Evolutionary conservation across 371 early-diverging fungal genomes (phyloP).

Genomic region (Thermomucor indicae-seudaticae): DNA sequence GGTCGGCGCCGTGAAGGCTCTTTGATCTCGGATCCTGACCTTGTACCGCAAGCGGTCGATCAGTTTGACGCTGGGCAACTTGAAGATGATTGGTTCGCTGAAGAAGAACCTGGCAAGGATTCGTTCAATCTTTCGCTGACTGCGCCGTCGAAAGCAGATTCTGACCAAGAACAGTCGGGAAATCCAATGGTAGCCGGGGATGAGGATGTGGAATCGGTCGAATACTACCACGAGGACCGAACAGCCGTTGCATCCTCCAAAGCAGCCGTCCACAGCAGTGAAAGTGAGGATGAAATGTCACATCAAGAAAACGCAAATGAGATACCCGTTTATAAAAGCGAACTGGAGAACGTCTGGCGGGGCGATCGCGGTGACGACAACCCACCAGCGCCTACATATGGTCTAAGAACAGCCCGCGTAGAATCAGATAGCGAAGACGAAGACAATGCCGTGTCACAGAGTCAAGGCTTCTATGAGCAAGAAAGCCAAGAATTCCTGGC

Average conservation of each 20-base stretch:
- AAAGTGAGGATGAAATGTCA: conserved; percentile 5
- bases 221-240: conserved; percentile 18
- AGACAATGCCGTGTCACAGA: conserved; percentile 7
- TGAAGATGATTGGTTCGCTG: conserved; percentile 56
- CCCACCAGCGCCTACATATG: too few species aligned
- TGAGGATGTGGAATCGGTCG: conserved; percentile 50
- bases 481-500: not conserved
- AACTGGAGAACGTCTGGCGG: conserved; percentile 8
- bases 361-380: conserved; percentile 1
- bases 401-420: conserved; percentile 1
- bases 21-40: conserved; percentile 16
- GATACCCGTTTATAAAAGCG: conserved; percentile 8
- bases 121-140: not conserved
- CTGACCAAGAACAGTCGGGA: conserved; percentile 30
- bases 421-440: conserved; percentile 24
- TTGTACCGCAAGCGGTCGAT: conserved; percentile 36
- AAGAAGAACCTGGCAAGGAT: conserved; percentile 12
- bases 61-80: conserved; percentile 44
- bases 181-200: conserved; percentile 59
- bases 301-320: not conserved
- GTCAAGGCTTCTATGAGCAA: not conserved
- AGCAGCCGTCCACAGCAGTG: not conserved
- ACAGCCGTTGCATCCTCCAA: conserved; percentile 32
- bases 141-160: conserved; percentile 13
- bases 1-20: conserved; percentile 23